These are phyloP conservation scores for Fusarium sp. DNA, from an alignment of 2,329 filamentous ascomycete genomes.

Conservation along the genomic window DNA sequence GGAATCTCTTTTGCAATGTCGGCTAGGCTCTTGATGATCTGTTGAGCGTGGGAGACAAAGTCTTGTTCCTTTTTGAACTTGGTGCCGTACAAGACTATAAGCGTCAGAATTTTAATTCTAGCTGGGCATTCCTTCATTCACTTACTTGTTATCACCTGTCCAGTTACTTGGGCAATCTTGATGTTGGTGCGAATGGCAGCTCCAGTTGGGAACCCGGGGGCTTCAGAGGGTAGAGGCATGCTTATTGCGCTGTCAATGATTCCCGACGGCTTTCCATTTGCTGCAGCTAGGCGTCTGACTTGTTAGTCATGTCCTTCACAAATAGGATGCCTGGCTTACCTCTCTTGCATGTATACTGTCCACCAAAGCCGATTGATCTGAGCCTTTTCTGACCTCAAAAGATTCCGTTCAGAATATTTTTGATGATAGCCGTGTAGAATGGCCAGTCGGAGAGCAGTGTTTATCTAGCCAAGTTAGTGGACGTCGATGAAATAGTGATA, in stretches of 20 bases:
- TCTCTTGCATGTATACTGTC: background rate
- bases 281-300: background rate
- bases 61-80: background rate
- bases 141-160: background rate
- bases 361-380: background rate
- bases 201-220: background rate
- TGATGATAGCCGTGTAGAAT: background rate
- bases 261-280: background rate
- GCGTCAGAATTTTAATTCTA: background rate
- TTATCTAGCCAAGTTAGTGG: background rate
- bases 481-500: accelerated
- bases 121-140: background rate
- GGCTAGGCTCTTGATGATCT: background rate
- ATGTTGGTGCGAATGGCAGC: background rate
- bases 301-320: background rate
- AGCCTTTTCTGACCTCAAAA: background rate
- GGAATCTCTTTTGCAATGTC: background rate
- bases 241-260: background rate
- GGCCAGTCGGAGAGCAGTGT: background rate
- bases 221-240: background rate
- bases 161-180: background rate
- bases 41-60: background rate
- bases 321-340: background rate
- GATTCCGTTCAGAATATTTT: background rate
- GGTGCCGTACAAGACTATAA: background rate